Evolutionary conservation across 805 yeast species (phyloP).

Genomic region (Schwanniomyces vanrijiae): DNA sequence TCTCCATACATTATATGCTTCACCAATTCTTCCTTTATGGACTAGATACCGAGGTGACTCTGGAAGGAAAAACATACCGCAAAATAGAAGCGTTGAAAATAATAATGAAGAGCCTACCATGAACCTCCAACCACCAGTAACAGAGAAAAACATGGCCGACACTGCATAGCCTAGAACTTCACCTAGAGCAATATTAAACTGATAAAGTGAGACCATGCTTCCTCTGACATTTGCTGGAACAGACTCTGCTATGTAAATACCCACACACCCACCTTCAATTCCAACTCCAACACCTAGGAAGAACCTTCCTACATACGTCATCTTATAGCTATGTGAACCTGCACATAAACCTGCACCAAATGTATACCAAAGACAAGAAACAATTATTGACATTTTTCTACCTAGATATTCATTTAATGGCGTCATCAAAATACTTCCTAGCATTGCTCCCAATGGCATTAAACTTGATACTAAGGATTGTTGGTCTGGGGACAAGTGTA

Average conservation of each 20-base stretch:
- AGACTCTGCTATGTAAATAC: constrained; percentile 61
- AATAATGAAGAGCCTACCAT: constrained; percentile 67
- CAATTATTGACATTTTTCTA: constrained; percentile 52
- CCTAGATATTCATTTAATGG: constrained; percentile 59
- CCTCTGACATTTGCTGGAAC: constrained; percentile 56
- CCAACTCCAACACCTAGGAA: constrained; percentile 66
- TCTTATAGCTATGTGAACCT: constrained; percentile 30
- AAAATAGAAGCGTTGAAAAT: constrained; percentile 51
- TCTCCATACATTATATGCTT: constrained; percentile 57
- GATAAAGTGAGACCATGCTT: constrained; percentile 60
- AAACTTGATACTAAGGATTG: constrained; percentile 55
- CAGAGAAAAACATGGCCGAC: constrained; percentile 60
- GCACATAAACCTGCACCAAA: constrained; percentile 62
- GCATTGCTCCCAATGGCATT: constrained; percentile 69
- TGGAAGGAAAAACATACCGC: constrained; percentile 55
- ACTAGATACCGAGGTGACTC: constrained; percentile 63
- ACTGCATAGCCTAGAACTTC: constrained; percentile 65
- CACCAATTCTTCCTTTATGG: constrained; percentile 50
- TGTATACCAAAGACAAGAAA: constrained; percentile 61
- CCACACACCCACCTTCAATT: constrained; percentile 64
- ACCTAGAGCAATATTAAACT: constrained; percentile 64
- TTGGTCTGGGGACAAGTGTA: constrained; percentile 41
- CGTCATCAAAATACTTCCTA: constrained; percentile 59
- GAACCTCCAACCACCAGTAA: constrained; percentile 61
- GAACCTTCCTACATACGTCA: constrained; percentile 54